phyloP scores from a whole-genome alignment of 805 yeast species.

The Candida dajiaensis region DNA sequence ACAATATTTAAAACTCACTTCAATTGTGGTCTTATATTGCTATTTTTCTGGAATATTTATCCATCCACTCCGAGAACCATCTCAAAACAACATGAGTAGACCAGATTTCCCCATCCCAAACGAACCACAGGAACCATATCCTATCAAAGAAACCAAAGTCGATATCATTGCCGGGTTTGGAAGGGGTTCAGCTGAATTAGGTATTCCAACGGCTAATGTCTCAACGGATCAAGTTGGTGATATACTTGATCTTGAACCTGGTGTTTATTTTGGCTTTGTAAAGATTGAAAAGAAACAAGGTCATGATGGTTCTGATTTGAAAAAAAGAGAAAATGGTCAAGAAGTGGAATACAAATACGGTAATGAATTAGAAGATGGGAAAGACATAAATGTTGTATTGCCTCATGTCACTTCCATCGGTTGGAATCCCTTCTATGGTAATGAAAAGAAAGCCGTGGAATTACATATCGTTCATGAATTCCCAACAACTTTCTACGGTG shows the following conservation, averaged over 20 bases:
- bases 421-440: conserved; percentile 88
- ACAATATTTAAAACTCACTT: not conserved
- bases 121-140: conserved; percentile 39
- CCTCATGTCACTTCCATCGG: conserved; percentile 97
- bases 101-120: conserved; percentile 31
- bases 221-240: conserved; percentile 43
- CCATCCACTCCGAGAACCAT: not conserved
- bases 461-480: conserved; percentile 80
- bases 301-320: not conserved
- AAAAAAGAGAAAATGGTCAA: conserved; percentile 27
- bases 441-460: conserved; percentile 77
- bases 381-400: conserved; percentile 39
- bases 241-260: conserved; percentile 47
- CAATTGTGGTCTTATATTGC: not conserved
- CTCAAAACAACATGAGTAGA: conserved; percentile 15
- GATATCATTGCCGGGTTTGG: conserved; percentile 82
- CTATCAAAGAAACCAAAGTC: conserved; percentile 40
- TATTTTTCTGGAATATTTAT: not conserved
- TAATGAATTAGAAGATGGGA: conserved; percentile 29
- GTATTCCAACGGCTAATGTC: conserved; percentile 93
- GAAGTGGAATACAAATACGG: conserved; percentile 62
- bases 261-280: conserved; percentile 88
- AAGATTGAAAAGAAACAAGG: conserved; percentile 22
- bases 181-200: conserved; percentile 88
- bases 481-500: conserved; percentile 71